Percentiles rank a stretch among this genome's conserved stretches.
Evolutionary conservation across 345 rosid genomes (phyloP).

Genomic region (Lepidium didymum): DNA sequence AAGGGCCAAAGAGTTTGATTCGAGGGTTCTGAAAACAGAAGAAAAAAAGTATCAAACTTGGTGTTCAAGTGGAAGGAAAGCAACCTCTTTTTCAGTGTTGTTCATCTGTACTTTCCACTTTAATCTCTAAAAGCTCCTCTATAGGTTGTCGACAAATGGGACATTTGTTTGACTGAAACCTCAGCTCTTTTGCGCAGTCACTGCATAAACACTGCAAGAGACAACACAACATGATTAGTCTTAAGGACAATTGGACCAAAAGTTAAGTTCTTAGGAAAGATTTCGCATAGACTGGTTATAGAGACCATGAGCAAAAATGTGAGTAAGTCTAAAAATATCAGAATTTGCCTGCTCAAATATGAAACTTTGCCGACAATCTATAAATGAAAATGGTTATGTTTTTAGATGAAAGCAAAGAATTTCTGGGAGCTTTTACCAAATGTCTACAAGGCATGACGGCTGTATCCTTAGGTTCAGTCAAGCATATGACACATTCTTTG

Average conservation of each 20-base stretch:
- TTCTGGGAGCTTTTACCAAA: slow-evolving; percentile 43
- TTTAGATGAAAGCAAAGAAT: background rate
- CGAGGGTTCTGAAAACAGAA: background rate
- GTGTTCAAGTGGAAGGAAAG: slow-evolving; percentile 18
- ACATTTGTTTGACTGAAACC: slow-evolving; percentile 77
- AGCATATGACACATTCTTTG: slow-evolving; percentile 90
- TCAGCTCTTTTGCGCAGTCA: slow-evolving; percentile 71
- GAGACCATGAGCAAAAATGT: background rate
- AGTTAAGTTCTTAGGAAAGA: background rate
- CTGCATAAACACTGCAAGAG: slow-evolving; percentile 71
- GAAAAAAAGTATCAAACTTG: slow-evolving; percentile 11
- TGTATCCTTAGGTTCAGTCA: slow-evolving; percentile 87
- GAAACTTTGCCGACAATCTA: background rate
- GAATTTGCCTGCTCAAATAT: background rate
- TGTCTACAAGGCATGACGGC: slow-evolving; percentile 87
- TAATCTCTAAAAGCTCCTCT: slow-evolving; percentile 70
- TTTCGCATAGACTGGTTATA: background rate
- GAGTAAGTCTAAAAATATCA: background rate
- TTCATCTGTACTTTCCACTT: slow-evolving; percentile 40
- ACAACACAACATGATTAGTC: slow-evolving; percentile 13
- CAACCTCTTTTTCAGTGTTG: slow-evolving; percentile 28
- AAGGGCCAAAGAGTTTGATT: background rate
- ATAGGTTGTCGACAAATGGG: slow-evolving; percentile 90
- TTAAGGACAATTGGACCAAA: background rate
- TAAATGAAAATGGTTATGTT: background rate